Evolutionary conservation across 169 alveolate genomes (phyloP).

Genomic region (Ichthyophthirius multifiliis): DNA sequence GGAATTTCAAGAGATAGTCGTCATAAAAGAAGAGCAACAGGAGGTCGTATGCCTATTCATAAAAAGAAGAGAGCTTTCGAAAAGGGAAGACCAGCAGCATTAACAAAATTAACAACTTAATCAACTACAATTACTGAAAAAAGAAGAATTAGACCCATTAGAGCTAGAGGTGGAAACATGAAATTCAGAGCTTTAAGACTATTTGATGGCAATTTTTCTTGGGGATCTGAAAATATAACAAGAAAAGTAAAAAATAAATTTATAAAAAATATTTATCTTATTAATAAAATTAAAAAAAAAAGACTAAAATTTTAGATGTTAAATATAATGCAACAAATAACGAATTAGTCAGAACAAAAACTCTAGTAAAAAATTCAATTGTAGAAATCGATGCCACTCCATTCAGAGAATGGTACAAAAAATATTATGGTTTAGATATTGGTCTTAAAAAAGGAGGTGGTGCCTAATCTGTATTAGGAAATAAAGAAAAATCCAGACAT

Average conservation of each 20-base stretch:
- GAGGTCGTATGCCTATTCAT: conserved; percentile 99
- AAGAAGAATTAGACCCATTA: conserved; percentile 73
- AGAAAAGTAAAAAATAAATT: not conserved
- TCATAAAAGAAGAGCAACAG: conserved; percentile 98
- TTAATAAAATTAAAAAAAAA: conserved; percentile 32
- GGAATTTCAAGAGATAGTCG: conserved; percentile 99
- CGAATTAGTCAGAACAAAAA: conserved; percentile 99
- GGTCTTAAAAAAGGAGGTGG: conserved; percentile 54
- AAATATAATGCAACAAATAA: conserved; percentile 99
- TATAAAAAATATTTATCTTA: conserved; percentile 65
- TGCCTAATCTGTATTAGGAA: conserved; percentile 60
- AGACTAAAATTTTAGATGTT: conserved; percentile 96
- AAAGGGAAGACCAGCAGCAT: conserved; percentile 98
- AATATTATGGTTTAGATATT: conserved; percentile 86
- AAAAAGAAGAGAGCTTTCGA: conserved; percentile 99
- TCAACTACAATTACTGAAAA: conserved; percentile 83
- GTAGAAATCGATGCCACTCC: conserved; percentile 99
- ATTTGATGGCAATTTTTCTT: conserved; percentile 96
- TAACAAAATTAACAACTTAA: conserved; percentile 95
- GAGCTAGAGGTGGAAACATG: conserved; percentile 98
- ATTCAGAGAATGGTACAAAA: conserved; percentile 94
- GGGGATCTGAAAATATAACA: conserved; percentile 93
- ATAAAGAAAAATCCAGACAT: conserved; percentile 58
- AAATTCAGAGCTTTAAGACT: conserved; percentile 96
- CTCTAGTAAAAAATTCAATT: conserved; percentile 97